These are phyloP conservation scores for Verticillium dahliae DNA, from an alignment of 2,329 filamentous ascomycete genomes.

Conservation along the genomic window DNA sequence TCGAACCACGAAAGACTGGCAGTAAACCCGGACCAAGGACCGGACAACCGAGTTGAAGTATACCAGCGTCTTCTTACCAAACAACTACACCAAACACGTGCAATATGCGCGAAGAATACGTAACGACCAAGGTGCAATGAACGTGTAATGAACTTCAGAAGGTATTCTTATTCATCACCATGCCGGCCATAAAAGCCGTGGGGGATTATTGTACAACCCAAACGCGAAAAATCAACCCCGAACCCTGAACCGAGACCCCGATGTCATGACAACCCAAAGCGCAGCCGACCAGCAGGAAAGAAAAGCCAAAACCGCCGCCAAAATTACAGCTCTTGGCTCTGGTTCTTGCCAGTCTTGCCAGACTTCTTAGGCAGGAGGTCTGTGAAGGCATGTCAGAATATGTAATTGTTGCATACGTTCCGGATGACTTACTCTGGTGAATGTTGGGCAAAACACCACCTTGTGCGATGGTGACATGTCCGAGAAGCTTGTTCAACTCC, in stretches of 20 bases:
- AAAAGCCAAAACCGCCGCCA: slow-evolving; percentile 43
- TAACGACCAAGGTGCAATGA: no score
- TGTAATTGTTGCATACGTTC: neutral
- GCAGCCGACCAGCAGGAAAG: slow-evolving; percentile 52
- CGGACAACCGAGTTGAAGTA: no score
- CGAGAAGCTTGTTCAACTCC: slow-evolving; percentile 98
- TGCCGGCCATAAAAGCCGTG: slow-evolving; percentile 40
- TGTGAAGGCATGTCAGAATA: slow-evolving; percentile 38
- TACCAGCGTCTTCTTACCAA: no score
- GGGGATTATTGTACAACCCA: slow-evolving; percentile 68
- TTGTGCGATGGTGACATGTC: slow-evolving; percentile 93
- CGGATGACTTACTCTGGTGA: slow-evolving; percentile 75
- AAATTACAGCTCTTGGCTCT: slow-evolving; percentile 86
- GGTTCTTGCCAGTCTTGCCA: slow-evolving; percentile 83
- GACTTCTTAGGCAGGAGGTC: slow-evolving; percentile 99
- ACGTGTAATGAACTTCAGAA: slow-evolving; percentile 30
- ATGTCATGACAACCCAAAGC: slow-evolving; percentile 74
- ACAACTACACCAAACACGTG: no score
- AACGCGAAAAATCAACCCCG: slow-evolving; percentile 51
- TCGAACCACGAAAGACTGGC: no score
- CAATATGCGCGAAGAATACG: no score
- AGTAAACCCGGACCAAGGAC: no score
- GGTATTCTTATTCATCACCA: slow-evolving; percentile 58
- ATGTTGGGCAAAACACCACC: slow-evolving; percentile 97
- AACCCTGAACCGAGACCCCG: slow-evolving; percentile 74